These are phyloP conservation scores for Diaporthe sp. DNA, from an alignment of 2,329 filamentous ascomycete genomes.

Conservation along the genomic window DNA sequence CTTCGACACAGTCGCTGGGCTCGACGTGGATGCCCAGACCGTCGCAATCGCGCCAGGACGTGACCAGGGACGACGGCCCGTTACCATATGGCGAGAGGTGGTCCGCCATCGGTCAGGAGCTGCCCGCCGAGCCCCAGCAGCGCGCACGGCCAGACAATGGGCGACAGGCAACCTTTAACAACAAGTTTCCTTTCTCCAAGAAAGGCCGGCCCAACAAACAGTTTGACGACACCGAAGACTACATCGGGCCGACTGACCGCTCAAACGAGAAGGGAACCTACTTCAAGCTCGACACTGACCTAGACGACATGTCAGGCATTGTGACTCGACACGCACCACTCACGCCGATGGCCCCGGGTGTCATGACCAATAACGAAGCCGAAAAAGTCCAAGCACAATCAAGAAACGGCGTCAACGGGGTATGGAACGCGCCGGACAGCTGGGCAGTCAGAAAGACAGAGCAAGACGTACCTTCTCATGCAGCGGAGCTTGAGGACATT, in stretches of 20 bases:
- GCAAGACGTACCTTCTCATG: constrained; percentile 69
- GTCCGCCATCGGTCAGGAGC: constrained; percentile 40
- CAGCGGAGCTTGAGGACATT: constrained; percentile 76
- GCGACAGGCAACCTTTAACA: constrained; percentile 70
- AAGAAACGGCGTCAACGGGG: constrained; percentile 62
- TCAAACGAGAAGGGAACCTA: constrained; percentile 66
- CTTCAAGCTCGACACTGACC: constrained; percentile 88
- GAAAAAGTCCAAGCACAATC: constrained; percentile 55
- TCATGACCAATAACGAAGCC: constrained; percentile 59
- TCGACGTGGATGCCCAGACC: constrained; percentile 53
- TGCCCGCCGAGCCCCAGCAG: constrained; percentile 27
- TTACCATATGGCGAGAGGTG: constrained; percentile 45
- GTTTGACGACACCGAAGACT: constrained; percentile 70
- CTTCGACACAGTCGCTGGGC: constrained; percentile 67
- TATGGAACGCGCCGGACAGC: constrained; percentile 95
- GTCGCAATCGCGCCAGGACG: constrained; percentile 59
- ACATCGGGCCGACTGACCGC: constrained; percentile 72
- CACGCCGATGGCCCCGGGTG: constrained; percentile 76
- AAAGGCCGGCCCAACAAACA: constrained; percentile 62
- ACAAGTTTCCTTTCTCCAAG: constrained; percentile 74
- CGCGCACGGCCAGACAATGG: constrained; percentile 45
- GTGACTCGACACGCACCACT: constrained; percentile 78
- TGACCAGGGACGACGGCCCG: constrained; percentile 54
- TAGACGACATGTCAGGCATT: constrained; percentile 93
- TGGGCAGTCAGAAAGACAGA: constrained; percentile 91